A percentile compares a stretch with the other conserved stretches of the same genome.
Conservation (phyloP, 1,284 basidiomycete species). For the Hymenochaete sp. region DNA sequence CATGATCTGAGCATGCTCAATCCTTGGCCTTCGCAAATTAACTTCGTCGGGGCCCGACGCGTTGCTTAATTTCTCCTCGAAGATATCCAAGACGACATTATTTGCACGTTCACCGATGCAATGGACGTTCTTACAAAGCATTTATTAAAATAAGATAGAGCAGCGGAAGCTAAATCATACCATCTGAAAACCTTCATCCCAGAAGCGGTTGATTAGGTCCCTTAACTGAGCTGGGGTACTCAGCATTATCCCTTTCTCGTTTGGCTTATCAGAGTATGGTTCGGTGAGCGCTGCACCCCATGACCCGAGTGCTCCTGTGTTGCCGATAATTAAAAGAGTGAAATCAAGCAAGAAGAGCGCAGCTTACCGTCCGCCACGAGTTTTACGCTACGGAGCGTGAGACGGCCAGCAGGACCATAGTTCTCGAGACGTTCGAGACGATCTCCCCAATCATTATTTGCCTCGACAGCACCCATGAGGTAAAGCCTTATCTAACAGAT, state of each 20-base stretch:
- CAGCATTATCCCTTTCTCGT: conserved; percentile 62
- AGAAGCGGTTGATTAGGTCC: conserved; percentile 52
- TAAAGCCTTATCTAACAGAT: conserved; percentile 60
- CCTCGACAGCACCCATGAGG: conserved; percentile 59
- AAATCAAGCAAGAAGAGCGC: not conserved
- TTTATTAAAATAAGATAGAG: not conserved
- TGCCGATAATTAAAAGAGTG: not conserved
- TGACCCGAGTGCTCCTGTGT: conserved; percentile 76
- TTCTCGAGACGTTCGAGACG: conserved; percentile 52
- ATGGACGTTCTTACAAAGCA: conserved; percentile 63
- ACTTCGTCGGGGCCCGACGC: conserved; percentile 18
- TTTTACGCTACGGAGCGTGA: conserved; percentile 75
- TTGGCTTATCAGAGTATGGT: conserved; percentile 76
- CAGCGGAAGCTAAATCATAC: conserved; percentile 34
- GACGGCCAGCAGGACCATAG: conserved; percentile 51
- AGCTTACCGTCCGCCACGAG: conserved; percentile 66
- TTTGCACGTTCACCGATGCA: conserved; percentile 91
- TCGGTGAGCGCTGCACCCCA: conserved; percentile 85
- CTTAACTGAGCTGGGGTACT: conserved; percentile 44
- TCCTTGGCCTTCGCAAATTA: conserved; percentile 34
- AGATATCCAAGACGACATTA: conserved; percentile 70
- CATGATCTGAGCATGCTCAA: conserved; percentile 50
- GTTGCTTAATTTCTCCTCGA: conserved; percentile 42
- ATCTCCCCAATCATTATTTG: conserved; percentile 58
- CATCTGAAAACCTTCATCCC: conserved; percentile 61